Percentiles rank a stretch among this genome's conserved stretches.
Evolutionary conservation across 1,284 basidiomycete species (phyloP).

Genomic region (Ceraceosorus guamensis): DNA sequence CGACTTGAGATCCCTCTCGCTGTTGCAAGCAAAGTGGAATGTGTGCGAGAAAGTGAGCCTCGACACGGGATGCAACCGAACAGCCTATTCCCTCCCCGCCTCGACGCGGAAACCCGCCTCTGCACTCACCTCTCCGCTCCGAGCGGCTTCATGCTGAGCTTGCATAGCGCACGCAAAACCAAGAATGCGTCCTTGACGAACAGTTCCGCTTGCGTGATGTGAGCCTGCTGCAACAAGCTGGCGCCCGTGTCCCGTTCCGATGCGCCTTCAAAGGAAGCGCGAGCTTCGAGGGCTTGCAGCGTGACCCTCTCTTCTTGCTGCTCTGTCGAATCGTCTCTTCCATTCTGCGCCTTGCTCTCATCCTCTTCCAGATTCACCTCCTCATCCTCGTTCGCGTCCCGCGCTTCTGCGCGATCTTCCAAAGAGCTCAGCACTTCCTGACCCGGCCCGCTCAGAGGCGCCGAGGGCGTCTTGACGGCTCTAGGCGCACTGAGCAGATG

Average conservation of each 20-base stretch:
- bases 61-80: not conserved
- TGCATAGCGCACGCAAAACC: conserved; percentile 45
- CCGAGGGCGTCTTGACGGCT: not conserved
- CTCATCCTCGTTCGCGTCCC: not conserved
- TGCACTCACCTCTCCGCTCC: conserved; percentile 26
- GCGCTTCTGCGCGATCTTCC: not conserved
- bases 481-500: not conserved
- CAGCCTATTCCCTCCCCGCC: too few relatives aligned
- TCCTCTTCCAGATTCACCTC: conserved; percentile 2
- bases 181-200: conserved; percentile 48
- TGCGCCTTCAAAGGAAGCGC: conserved; percentile 43
- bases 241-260: conserved; percentile 35
- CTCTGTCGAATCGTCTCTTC: conserved; percentile 6
- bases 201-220: conserved; percentile 38
- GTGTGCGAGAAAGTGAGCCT: not conserved
- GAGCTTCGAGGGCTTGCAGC: conserved; percentile 30
- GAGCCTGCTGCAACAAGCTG: conserved; percentile 13
- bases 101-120: too few relatives aligned
- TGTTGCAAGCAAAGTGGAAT: not conserved
- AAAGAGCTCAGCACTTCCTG: not conserved
- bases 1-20: conserved; percentile 45
- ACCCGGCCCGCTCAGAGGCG: not conserved
- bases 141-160: conserved; percentile 47
- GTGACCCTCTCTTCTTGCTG: conserved; percentile 2
- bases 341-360: not conserved